phyloP scores from a whole-genome alignment of 1,284 basidiomycete species.

The Agroathelia rolfsii region DNA sequence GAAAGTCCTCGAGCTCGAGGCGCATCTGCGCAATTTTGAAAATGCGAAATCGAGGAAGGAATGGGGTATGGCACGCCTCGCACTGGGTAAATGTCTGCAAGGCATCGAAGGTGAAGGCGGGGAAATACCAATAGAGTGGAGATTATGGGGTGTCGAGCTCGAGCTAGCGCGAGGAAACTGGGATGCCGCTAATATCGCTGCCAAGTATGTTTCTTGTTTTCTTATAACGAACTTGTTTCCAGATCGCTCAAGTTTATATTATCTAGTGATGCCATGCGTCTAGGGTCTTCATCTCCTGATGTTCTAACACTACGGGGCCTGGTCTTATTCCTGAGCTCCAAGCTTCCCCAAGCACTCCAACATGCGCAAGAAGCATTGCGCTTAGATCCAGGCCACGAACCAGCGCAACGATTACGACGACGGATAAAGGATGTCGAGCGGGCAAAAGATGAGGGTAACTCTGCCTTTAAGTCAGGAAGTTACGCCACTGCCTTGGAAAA shows the following conservation, averaged over 20 bases:
- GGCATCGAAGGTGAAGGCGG: conserved; percentile 65
- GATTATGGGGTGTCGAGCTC: conserved; percentile 69
- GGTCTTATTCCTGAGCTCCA: conserved; percentile 68
- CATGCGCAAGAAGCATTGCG: conserved; percentile 70
- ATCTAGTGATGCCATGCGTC: conserved; percentile 67
- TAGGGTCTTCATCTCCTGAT: conserved; percentile 69
- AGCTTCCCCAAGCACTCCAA: conserved; percentile 61
- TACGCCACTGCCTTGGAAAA: conserved; percentile 56
- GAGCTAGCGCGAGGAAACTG: conserved; percentile 61
- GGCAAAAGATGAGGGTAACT: conserved; percentile 80
- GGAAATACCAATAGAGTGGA: conserved; percentile 68
- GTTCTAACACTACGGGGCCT: conserved; percentile 73
- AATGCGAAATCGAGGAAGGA: conserved; percentile 48
- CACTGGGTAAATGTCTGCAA: conserved; percentile 63
- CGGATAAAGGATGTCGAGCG: conserved; percentile 72
- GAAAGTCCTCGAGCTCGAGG: conserved; percentile 51
- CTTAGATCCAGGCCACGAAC: conserved; percentile 69
- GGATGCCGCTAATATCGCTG: conserved; percentile 62
- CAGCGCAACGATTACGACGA: conserved; percentile 63
- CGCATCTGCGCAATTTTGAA: conserved; percentile 56
- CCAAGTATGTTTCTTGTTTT: conserved; percentile 42
- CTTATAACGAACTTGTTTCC: conserved; percentile 2
- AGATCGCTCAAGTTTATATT: conserved; percentile 3
- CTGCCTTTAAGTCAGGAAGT: conserved; percentile 58
- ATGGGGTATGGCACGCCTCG: conserved; percentile 60